Conservation (phyloP, 495 filamentous ascomycete genomes). For the Lophiostoma macrostomum region DNA sequence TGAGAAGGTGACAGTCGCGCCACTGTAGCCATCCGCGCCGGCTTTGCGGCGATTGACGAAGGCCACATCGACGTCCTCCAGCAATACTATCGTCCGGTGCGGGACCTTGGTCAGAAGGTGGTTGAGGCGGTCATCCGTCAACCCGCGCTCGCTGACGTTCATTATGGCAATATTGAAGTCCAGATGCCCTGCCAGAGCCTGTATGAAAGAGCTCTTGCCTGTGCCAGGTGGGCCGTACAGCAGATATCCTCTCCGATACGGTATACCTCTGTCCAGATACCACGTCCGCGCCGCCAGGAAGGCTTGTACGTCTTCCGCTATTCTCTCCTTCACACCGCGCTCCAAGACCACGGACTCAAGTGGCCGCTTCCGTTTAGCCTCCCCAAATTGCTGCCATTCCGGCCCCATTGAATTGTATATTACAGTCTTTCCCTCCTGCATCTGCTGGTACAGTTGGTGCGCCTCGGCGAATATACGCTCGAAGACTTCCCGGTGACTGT, state of each 20-base stretch:
- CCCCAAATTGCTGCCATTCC: conserved; percentile 79
- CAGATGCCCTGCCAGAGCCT: conserved; percentile 85
- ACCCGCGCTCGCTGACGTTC: conserved; percentile 86
- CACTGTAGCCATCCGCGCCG: conserved; percentile 80
- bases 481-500: conserved; percentile 80
- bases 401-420: conserved; percentile 83
- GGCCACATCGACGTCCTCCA: conserved; percentile 95
- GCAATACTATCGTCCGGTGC: conserved; percentile 74
- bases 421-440: conserved; percentile 88
- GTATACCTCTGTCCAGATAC: conserved; percentile 94
- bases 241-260: conserved; percentile 89
- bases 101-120: conserved; percentile 86
- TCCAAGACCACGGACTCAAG: conserved; percentile 86
- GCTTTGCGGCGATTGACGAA: conserved; percentile 72
- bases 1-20: conserved; percentile 92
- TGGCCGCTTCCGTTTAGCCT: conserved; percentile 82
- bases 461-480: conserved; percentile 83
- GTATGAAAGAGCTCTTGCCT: conserved; percentile 95
- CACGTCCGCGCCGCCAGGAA: conserved; percentile 76
- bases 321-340: conserved; percentile 75
- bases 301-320: conserved; percentile 81
- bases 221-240: conserved; percentile 92
- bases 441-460: conserved; percentile 67
- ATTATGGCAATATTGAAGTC: conserved; percentile 94
- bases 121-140: conserved; percentile 90